Evolutionary conservation across 2,329 filamentous ascomycete species (phyloP), one percentile per base, ranked within the genome.

Genomic region (Talaromyces marneffei): DNA sequence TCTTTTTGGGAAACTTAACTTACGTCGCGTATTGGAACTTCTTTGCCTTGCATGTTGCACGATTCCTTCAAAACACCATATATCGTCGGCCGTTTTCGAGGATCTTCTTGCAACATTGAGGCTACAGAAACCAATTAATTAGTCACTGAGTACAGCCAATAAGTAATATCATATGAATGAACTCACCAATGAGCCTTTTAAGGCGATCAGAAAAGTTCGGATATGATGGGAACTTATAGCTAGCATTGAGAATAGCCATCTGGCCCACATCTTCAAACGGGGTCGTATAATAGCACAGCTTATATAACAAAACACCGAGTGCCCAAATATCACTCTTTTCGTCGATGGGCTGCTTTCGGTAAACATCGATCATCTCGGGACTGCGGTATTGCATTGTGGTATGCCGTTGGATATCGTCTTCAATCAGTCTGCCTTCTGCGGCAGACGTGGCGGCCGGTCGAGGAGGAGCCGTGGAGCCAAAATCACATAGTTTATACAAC

Each of bases 251-350:
- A 65, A 99, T 99, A 12, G 94, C 94, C 80, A 97, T 90, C 78
- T 97, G 93, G 27, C 94, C 94, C 71, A 96, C 92, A 65, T 97
- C 93, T 77, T 99, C 94, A 70, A 99, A 99, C 0, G 94, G 94
- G 5, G 94, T 99, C 1, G 94, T 99, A 77, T 99, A 99, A 77
- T 97, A 99, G 80, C 94, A 99, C 64, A 99, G 82, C 80, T 99
- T 99, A 81, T 99, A 99, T 59, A 99, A 78, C 62, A 99, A 79
- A 44, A 99, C 94, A 4, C 94, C 94, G 64, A 99, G 78, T 0
- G 94, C 94, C 94, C 92, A 99, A 31, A 99, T 97, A 75, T 99
- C 94, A 54, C 92, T 95, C 79, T 99, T 99, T 78, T 99, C 94
- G 72, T 99, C 91, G 71, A 99, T 96, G 0, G 94, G 92, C 69